Base-by-base conservation (phyloP, 1,284 basidiomycete genomes). In the Ustilago bromivora region DNA sequence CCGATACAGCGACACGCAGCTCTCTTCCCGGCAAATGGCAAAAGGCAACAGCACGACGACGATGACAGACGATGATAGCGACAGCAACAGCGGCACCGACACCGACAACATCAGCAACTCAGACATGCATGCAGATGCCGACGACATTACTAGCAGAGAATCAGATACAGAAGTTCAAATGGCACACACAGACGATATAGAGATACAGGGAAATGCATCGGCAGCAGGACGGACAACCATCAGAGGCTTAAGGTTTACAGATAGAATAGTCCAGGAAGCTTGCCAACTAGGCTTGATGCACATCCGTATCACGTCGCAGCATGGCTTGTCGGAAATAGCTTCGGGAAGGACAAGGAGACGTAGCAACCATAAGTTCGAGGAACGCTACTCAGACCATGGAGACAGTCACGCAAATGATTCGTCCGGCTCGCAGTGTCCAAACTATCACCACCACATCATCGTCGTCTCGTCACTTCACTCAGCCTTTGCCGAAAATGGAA, bases 11-110 rank as follows among this genome's bases (percentile, higher is more conserved):
- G 54, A 60, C 47, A 49, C 57, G 59, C 56, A 47, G 40, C 61
- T 60, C 63, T 71, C 56, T 71, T 56, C 57, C 58, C 46, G 47
- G 38, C 51, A 43, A 54, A 28, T 28, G 23, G 23, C 23, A 46
- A 10, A 51, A 35, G 31, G 40, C 49, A 58, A 36, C 19, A 8
- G 57, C 63, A 57, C 34, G 46, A 46, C n/a, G 47, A 43, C 36
- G 40, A 57, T 55, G 46, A 63, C 41, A 28, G 52, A 64, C 64
- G 32, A 66, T 38, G 60, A 46, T 23, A 32, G 57, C 35, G 38
- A 59, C 47, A 36, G 23, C n/a, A 11, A n/a, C n/a, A n/a, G 10
- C 35, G 34, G 40, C 19, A 32, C 41, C 15, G 53, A 49, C 52
- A 40, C 15, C 28, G 17, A 38, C 57, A 57, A 35, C 34, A 57